phyloP scores from a whole-genome alignment of 2,329 filamentous ascomycete species.

The Macrophomina phaseolina region DNA sequence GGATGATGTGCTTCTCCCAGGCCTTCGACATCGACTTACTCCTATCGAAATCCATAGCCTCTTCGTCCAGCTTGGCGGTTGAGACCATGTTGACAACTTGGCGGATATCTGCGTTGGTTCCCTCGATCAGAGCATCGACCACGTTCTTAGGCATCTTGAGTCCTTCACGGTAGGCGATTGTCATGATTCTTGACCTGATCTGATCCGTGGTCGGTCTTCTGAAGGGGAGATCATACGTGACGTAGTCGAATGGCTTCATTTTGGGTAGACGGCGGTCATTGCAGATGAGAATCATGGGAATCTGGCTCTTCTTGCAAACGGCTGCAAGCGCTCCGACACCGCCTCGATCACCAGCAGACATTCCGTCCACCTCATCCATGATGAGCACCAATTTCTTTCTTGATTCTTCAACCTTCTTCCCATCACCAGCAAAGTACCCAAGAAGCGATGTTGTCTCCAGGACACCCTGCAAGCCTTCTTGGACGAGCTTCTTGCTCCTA shows the following conservation, averaged over 20 bases:
- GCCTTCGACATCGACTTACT: constrained; percentile 94
- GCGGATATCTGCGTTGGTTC: constrained; percentile 92
- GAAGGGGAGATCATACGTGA: constrained; percentile 85
- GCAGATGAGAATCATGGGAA: constrained; percentile 96
- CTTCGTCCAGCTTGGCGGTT: constrained; percentile 86
- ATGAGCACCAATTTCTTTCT: constrained; percentile 96
- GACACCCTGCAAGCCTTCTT: constrained; percentile 84
- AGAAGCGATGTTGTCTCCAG: constrained; percentile 92
- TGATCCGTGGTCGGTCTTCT: constrained; percentile 87
- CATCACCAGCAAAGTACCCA: constrained; percentile 86
- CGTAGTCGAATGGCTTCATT: constrained; percentile 96
- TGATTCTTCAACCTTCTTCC: constrained; percentile 75
- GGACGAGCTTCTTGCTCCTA: constrained; percentile 93
- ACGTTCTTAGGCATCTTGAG: constrained; percentile 83
- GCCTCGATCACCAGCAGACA: constrained; percentile 95
- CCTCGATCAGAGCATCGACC: constrained; percentile 92
- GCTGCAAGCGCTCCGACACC: constrained; percentile 94
- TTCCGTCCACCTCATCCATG: constrained; percentile 99
- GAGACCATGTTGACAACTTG: constrained; percentile 99
- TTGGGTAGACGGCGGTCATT: constrained; percentile 92
- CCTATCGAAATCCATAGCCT: constrained; percentile 79
- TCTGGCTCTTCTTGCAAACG: constrained; percentile 91
- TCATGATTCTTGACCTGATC: constrained; percentile 90
- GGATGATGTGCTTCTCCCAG: constrained; percentile 96
- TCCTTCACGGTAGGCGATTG: constrained; percentile 90